Percentiles rank a stretch among this genome's conserved stretches.
These are phyloP conservation scores for Oxytropis ochrocephala DNA, from an alignment of 306 rosid species.

Conservation along the genomic window DNA sequence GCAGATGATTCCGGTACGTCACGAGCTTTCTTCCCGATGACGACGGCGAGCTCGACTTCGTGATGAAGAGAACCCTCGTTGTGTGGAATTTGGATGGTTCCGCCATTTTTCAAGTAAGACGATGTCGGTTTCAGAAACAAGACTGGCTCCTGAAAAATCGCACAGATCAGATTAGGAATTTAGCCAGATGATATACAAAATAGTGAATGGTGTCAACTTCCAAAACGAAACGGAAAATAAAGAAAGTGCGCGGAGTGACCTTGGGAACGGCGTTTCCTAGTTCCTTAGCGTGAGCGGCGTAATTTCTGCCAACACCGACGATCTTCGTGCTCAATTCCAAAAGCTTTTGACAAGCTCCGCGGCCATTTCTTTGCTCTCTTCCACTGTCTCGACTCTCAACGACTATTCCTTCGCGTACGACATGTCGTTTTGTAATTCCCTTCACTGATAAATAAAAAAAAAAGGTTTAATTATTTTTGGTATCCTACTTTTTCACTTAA, in stretches of 20 bases:
- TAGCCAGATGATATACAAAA: background rate
- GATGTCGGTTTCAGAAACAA: conserved; percentile 90
- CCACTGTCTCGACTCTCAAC: background rate
- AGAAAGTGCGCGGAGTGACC: conserved; percentile 27
- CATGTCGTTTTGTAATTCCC: conserved; percentile 3
- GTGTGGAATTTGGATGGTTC: conserved; percentile 83
- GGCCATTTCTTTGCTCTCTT: conserved; percentile 36
- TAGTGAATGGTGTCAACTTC: background rate
- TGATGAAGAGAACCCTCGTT: conserved; percentile 73
- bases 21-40: conserved; percentile 74
- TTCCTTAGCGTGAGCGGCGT: conserved; percentile 93
- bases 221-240: background rate
- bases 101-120: conserved; percentile 80
- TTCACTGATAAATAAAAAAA: no score
- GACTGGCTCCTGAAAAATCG: conserved; percentile 62
- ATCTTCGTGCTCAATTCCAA: conserved; percentile 70
- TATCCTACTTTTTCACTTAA: no score
- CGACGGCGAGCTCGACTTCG: conserved; percentile 95
- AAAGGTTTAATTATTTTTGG: no score
- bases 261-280: conserved; percentile 96
- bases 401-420: background rate
- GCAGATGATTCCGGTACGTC: conserved; percentile 74
- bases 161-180: background rate
- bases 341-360: conserved; percentile 49
- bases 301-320: conserved; percentile 88